Evolutionary conservation across 2,329 filamentous ascomycete genomes (phyloP).

Genomic region (Stagonosporopsis cucurbitacearum): DNA sequence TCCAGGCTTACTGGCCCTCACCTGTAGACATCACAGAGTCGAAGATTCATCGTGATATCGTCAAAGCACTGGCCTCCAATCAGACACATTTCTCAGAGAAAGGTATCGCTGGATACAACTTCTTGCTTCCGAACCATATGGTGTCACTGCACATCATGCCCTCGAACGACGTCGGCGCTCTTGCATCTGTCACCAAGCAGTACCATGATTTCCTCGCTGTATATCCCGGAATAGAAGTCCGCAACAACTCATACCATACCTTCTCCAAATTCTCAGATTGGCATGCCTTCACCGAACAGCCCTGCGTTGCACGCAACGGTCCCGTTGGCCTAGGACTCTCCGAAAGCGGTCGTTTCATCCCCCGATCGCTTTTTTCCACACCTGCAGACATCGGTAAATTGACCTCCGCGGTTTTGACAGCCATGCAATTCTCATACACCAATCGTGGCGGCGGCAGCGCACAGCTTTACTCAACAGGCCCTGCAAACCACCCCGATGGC

Average conservation of each 20-base stretch:
- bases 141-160: slow-evolving; percentile 43
- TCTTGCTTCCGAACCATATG: slow-evolving; percentile 41
- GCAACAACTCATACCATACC: slow-evolving; percentile 40
- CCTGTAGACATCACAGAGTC: slow-evolving; percentile 40
- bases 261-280: slow-evolving; percentile 43
- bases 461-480: slow-evolving; percentile 47
- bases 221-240: slow-evolving; percentile 43
- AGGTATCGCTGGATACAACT: slow-evolving; percentile 47
- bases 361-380: slow-evolving; percentile 36
- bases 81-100: slow-evolving; percentile 38
- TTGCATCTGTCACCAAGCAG: slow-evolving; percentile 37
- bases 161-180: slow-evolving; percentile 30
- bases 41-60: slow-evolving; percentile 39
- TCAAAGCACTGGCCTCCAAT: slow-evolving; percentile 40
- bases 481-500: slow-evolving; percentile 41
- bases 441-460: slow-evolving; percentile 37
- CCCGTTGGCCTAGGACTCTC: slow-evolving; percentile 44
- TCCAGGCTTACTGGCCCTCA: slow-evolving; percentile 39
- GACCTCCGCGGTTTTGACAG: slow-evolving; percentile 39
- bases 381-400: slow-evolving; percentile 29
- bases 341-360: slow-evolving; percentile 44
- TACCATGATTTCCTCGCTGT: slow-evolving; percentile 41
- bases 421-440: slow-evolving; percentile 42
- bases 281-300: slow-evolving; percentile 39
- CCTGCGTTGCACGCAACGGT: slow-evolving; percentile 42